A percentile compares a stretch with the other conserved stretches of the same genome.
Conservation (phyloP, 306 rosid species). For the Astragalus glycyphyllos region DNA sequence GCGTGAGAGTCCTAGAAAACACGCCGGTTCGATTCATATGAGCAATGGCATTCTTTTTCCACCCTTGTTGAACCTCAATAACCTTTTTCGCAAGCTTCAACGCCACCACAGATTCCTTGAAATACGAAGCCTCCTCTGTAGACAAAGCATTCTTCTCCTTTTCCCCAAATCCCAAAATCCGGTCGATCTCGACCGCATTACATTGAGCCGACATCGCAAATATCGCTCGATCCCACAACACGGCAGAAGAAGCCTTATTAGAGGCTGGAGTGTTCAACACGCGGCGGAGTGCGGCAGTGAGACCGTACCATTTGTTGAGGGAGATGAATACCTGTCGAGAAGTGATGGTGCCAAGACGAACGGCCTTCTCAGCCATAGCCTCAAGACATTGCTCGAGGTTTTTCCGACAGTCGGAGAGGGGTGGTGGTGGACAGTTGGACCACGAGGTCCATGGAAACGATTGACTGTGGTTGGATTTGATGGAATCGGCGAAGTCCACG, state of each 20-base stretch:
- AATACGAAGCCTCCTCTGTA: conserved; percentile 72
- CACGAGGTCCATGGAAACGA: conserved; percentile 88
- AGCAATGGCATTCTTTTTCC: conserved; percentile 77
- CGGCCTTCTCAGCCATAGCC: conserved; percentile 73
- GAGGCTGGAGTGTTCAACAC: conserved; percentile 44
- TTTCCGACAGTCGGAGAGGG: conserved; percentile 60
- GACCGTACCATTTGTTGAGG: conserved; percentile 74
- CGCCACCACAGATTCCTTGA: conserved; percentile 74
- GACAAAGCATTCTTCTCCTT: conserved; percentile 56
- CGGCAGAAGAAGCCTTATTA: conserved; percentile 49
- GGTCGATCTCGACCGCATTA: conserved; percentile 61
- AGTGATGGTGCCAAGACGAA: conserved; percentile 66
- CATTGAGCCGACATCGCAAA: conserved; percentile 56
- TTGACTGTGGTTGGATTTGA: conserved; percentile 58
- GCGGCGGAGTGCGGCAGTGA: conserved; percentile 56
- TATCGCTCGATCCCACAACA: conserved; percentile 84
- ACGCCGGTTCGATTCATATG: conserved; percentile 64
- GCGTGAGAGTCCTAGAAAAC: conserved; percentile 74
- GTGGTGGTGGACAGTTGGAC: conserved; percentile 67
- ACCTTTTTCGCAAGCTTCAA: conserved; percentile 82
- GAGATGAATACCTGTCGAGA: conserved; percentile 73
- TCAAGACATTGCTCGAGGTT: conserved; percentile 77
- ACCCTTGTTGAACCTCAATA: conserved; percentile 64
- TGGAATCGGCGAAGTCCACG: conserved; percentile 78
- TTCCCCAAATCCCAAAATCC: conserved; percentile 56